These are phyloP conservation scores for Pulveroboletus ravenelii DNA, from an alignment of 768 basidiomycete species.

Conservation along the genomic window DNA sequence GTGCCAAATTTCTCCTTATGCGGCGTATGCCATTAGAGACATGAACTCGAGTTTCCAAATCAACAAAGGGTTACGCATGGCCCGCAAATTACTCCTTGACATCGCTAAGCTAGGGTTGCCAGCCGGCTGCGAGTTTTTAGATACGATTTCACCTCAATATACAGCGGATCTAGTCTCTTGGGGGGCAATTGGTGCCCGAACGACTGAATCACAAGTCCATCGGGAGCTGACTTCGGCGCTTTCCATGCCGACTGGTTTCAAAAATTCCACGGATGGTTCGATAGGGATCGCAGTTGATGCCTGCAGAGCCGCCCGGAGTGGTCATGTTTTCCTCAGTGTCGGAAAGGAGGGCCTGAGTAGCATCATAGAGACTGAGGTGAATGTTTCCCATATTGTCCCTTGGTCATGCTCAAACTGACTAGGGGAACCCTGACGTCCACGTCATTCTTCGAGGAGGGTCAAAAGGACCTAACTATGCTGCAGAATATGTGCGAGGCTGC, in stretches of 20 bases:
- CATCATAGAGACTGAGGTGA: constrained; percentile 89
- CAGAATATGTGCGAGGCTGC: constrained; percentile 73
- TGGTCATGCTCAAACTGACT: constrained; percentile 4
- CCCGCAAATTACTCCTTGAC: constrained; percentile 82
- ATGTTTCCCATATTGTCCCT: constrained; percentile 8
- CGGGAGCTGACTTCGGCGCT: constrained; percentile 82
- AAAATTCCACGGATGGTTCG: constrained; percentile 95
- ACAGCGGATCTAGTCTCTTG: constrained; percentile 91
- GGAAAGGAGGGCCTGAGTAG: constrained; percentile 94
- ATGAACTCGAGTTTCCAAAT: constrained; percentile 93
- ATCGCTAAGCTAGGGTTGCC: constrained; percentile 89
- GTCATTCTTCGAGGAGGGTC: constrained; percentile 91
- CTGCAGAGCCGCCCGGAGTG: constrained; percentile 83
- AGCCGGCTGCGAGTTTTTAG: constrained; percentile 94
- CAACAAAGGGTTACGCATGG: constrained; percentile 90
- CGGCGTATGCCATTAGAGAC: constrained; percentile 33
- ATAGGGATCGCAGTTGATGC: constrained; percentile 92
- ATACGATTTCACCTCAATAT: constrained; percentile 76
- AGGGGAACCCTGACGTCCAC: constrained; percentile 92
- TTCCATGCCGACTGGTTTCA: constrained; percentile 98
- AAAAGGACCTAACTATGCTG: constrained; percentile 83
- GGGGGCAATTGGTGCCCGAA: constrained; percentile 94
- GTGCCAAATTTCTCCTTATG: constrained; percentile 1
- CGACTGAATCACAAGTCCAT: constrained; percentile 91
- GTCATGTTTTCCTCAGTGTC: constrained; percentile 94